Evolutionary conservation across 371 early-diverging fungal genomes (phyloP).

Genomic region (Thermomucor indicae-seudaticae): DNA sequence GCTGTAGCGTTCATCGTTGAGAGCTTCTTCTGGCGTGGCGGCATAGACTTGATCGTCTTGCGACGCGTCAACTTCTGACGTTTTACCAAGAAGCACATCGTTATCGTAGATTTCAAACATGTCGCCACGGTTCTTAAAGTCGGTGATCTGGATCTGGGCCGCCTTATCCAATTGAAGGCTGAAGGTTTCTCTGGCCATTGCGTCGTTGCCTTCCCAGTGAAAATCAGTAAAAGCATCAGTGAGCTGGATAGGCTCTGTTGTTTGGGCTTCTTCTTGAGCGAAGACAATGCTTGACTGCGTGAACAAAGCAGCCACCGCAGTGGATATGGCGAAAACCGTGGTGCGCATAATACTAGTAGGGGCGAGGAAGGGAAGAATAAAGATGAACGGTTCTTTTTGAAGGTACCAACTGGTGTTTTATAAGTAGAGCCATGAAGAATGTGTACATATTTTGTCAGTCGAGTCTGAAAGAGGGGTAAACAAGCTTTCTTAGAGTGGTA

Average conservation of each 20-base stretch:
- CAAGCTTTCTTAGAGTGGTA: no score
- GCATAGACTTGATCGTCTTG: slow-evolving; percentile 31
- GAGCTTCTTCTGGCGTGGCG: slow-evolving; percentile 41
- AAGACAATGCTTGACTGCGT: slow-evolving; percentile 1
- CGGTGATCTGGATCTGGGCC: slow-evolving; percentile 34
- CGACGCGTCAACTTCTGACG: slow-evolving; percentile 21
- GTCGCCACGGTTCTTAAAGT: slow-evolving; percentile 47
- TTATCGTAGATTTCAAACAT: slow-evolving; percentile 42
- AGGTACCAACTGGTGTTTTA: not conserved
- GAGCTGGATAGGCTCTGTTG: slow-evolving; percentile 9
- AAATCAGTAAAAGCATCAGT: slow-evolving; percentile 25
- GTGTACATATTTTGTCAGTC: slow-evolving; percentile 5
- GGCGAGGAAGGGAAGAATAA: not conserved
- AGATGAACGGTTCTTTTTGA: not conserved
- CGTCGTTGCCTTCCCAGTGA: slow-evolving; percentile 35
- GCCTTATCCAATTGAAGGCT: slow-evolving; percentile 23
- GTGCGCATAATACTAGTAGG: slow-evolving; percentile 5
- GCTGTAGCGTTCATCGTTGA: slow-evolving; percentile 33
- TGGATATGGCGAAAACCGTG: slow-evolving; percentile 16
- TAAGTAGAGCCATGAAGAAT: not conserved
- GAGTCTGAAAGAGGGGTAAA: slow-evolving; percentile 2
- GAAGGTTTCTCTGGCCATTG: slow-evolving; percentile 30
- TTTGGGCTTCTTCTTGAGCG: not conserved
- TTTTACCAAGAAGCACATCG: slow-evolving; percentile 28
- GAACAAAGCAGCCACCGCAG: slow-evolving; percentile 10